Percentiles rank a stretch among this genome's conserved stretches.
Conservation (phyloP, 2,329 filamentous ascomycete genomes). For the Nannizziopsis arthrosporioides region DNA sequence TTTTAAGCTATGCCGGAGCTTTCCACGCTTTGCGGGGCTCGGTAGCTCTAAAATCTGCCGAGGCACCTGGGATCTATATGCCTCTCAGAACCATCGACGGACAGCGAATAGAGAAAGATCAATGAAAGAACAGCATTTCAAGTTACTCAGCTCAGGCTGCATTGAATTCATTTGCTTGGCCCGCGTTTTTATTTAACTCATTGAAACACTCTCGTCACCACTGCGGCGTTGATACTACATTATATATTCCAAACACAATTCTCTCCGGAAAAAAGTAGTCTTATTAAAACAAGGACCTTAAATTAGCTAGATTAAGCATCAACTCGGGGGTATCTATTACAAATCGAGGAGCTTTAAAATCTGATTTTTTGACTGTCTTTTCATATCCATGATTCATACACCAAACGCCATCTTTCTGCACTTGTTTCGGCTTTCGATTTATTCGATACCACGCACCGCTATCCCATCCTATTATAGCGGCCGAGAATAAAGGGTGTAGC, state of each 20-base stretch:
- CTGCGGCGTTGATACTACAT: too few relatives aligned
- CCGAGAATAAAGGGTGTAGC: neutral
- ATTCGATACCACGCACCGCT: neutral
- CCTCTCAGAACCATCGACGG: neutral
- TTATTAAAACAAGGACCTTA: constrained; percentile 1
- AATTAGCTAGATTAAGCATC: constrained; percentile 36
- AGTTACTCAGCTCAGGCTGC: too few relatives aligned
- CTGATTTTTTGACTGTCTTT: constrained; percentile 23
- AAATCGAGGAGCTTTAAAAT: constrained; percentile 38
- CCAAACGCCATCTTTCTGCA: constrained; percentile 20
- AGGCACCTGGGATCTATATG: neutral
- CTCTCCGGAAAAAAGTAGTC: neutral
- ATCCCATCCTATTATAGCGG: neutral
- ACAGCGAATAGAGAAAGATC: neutral
- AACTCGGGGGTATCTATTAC: constrained; percentile 40
- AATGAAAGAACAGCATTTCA: too few relatives aligned
- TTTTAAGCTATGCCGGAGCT: constrained; percentile 3
- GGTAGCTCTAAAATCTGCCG: constrained; percentile 1
- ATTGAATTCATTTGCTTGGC: neutral
- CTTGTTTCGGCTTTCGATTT: neutral
- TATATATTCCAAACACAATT: too few relatives aligned
- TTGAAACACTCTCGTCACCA: too few relatives aligned
- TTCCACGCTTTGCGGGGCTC: constrained; percentile 5
- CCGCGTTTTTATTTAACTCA: neutral
- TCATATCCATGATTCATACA: constrained; percentile 11